Evolutionary conservation across 352 stramenopile genomes (phyloP).

Genomic region (Pythium insidiosum): DNA sequence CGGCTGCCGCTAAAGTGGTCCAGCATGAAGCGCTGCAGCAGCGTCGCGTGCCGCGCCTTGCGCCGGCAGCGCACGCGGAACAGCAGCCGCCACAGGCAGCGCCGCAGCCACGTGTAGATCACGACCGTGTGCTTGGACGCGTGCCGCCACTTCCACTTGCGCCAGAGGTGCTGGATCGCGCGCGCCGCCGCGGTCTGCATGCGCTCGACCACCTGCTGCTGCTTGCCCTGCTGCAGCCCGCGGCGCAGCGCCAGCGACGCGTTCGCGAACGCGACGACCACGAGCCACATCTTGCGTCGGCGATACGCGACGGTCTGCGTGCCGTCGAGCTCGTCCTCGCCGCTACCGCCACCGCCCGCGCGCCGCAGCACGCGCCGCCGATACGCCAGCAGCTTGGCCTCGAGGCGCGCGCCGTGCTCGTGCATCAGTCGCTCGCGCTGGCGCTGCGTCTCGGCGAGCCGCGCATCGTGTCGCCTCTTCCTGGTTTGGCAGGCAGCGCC

Average conservation of each 20-base stretch:
- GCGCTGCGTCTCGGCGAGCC: conserved; percentile 28
- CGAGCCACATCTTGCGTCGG: conserved; percentile 44
- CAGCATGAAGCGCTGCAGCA: conserved; percentile 54
- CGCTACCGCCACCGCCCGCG: conserved; percentile 9
- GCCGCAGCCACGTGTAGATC: conserved; percentile 60
- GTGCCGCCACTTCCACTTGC: conserved; percentile 50
- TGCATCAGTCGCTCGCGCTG: conserved; percentile 38
- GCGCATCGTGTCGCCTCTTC: conserved; percentile 52
- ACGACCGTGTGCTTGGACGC: conserved; percentile 52
- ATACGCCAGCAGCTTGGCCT: conserved; percentile 29
- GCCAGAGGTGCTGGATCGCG: conserved; percentile 54
- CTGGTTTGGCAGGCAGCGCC: conserved; percentile 21
- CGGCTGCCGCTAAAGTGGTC: conserved; percentile 42
- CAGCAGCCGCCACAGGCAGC: conserved; percentile 63
- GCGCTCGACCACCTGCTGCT: conserved; percentile 19
- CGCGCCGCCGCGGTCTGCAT: conserved; percentile 28
- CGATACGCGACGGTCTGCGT: conserved; percentile 25
- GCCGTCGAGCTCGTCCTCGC: conserved; percentile 18
- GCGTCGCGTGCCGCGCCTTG: conserved; percentile 17
- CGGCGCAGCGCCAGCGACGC: conserved; percentile 26
- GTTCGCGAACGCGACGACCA: conserved; percentile 27
- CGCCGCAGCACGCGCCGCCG: conserved; percentile 18
- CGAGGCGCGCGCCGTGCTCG: conserved; percentile 24
- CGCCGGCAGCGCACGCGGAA: conserved; percentile 41
- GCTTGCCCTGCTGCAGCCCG: conserved; percentile 24